A percentile compares a stretch with the other conserved stretches of the same genome.
phyloP scores from a whole-genome alignment of 768 basidiomycete species.

The Leucosporidium scottii region DNA sequence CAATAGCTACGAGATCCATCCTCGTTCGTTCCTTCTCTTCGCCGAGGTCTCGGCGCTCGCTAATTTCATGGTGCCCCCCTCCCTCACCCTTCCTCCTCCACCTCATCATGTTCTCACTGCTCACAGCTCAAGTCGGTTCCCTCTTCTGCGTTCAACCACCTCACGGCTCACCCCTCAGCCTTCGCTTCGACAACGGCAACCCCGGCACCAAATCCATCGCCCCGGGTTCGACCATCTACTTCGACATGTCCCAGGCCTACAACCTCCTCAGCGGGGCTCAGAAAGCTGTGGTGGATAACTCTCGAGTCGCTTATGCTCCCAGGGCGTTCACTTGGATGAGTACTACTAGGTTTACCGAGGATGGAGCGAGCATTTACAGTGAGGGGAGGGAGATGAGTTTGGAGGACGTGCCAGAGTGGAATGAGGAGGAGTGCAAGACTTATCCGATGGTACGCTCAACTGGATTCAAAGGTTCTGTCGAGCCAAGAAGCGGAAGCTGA shows the following conservation, averaged over 20 bases:
- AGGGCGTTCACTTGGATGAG: neutral
- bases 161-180: neutral
- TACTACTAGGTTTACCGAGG: neutral
- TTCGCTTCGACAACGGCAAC: neutral
- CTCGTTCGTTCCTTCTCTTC: too few species aligned
- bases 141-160: neutral
- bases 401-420: neutral
- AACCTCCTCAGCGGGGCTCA: neutral
- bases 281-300: neutral
- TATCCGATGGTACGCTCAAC: neutral
- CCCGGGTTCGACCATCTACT: neutral
- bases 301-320: neutral
- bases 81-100: too few species aligned
- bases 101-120: neutral
- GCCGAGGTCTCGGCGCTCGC: too few species aligned
- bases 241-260: neutral
- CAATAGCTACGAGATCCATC: too few species aligned
- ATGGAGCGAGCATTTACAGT: neutral
- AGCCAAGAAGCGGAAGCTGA: too few species aligned
- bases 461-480: too few species aligned
- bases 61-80: too few species aligned
- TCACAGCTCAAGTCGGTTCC: neutral
- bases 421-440: neutral
- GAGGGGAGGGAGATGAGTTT: neutral
- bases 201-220: neutral